A percentile compares a stretch with the other conserved stretches of the same genome.
Evolutionary conservation across 2,329 filamentous ascomycete species (phyloP).

Genomic region (Fusarium poae): DNA sequence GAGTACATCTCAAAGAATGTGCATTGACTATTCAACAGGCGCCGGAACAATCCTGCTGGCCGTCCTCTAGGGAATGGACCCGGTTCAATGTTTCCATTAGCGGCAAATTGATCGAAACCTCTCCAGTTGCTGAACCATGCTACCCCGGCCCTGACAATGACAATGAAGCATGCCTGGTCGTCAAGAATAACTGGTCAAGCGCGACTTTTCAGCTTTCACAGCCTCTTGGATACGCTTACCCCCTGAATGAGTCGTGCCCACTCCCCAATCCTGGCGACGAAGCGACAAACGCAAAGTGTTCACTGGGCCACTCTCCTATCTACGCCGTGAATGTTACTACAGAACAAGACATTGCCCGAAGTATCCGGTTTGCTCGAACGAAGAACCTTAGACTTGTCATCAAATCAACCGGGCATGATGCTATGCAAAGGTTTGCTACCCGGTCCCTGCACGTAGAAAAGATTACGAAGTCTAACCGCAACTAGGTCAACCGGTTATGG

Average conservation of each 20-base stretch:
- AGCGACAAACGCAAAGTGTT: background rate
- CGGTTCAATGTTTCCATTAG: background rate
- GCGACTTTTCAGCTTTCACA: background rate
- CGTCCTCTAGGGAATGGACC: background rate
- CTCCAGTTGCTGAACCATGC: background rate
- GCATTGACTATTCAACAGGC: background rate
- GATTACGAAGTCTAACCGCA: background rate
- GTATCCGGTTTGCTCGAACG: background rate
- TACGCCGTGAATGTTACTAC: background rate
- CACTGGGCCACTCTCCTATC: background rate
- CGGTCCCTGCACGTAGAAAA: background rate
- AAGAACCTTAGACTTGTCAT: slow-evolving; percentile 3
- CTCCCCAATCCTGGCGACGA: background rate
- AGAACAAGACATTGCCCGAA: background rate
- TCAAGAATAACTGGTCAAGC: background rate
- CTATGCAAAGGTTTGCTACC: background rate
- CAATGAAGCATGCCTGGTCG: background rate
- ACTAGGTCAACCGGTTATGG: slow-evolving; percentile 1
- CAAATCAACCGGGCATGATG: background rate
- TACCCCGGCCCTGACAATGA: background rate
- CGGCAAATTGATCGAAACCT: background rate
- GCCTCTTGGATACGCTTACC: background rate
- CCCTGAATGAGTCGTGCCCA: slow-evolving; percentile 1
- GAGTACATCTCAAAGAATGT: background rate
- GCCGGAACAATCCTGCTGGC: background rate